phyloP scores from a whole-genome alignment of 73 alveolate genomes.

The Paramecium tetraurelia region DNA sequence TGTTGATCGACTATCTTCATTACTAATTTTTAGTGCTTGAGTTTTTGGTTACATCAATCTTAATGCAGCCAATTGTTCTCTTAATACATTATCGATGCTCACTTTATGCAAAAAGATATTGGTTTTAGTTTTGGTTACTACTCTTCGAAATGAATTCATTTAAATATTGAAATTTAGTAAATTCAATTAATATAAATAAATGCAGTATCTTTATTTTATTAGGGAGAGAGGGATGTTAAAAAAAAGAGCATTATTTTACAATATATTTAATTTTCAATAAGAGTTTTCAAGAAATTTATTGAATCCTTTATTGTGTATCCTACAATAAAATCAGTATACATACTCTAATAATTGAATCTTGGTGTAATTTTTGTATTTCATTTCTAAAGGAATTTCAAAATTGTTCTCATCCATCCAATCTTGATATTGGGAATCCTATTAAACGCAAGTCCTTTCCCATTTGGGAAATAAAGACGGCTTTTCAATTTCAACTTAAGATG shows the following conservation, averaged over 20 bases:
- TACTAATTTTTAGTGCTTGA: background rate
- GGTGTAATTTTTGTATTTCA: background rate
- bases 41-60: background rate
- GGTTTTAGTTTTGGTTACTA: conserved; percentile 9
- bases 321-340: background rate
- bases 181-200: background rate
- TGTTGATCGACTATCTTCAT: conserved; percentile 6
- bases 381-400: background rate
- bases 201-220: background rate
- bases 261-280: background rate
- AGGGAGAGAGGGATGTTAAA: background rate
- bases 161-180: background rate
- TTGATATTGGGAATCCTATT: background rate
- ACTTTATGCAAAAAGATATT: background rate
- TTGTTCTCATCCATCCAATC: background rate
- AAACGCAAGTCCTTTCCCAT: background rate
- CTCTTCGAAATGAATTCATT: conserved; percentile 9
- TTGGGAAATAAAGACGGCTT: background rate
- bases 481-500: background rate
- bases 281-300: conserved; percentile 8
- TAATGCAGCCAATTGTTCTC: conserved; percentile 11
- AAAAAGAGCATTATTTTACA: background rate
- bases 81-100: background rate
- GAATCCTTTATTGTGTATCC: background rate
- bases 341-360: background rate